Evolutionary conservation across 2,329 filamentous ascomycete species (phyloP), one percentile per base, ranked within the genome.

Genomic region (Mycocentrospora acerina): DNA sequence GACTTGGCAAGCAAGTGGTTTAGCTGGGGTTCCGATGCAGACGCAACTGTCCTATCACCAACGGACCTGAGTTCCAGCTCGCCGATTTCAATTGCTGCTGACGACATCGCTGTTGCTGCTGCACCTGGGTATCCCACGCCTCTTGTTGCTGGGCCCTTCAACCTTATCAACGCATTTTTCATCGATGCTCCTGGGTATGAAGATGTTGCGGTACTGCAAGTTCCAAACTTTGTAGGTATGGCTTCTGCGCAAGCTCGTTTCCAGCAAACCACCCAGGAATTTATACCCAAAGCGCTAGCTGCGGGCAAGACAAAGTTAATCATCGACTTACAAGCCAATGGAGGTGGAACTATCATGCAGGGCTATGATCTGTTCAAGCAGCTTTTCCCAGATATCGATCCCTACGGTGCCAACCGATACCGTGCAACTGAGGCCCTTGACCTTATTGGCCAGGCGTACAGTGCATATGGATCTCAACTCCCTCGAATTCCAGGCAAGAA

Each of bases 341-440:
- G 74, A 10, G 81, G 81, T 30, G 81, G 81, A 29, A 74, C 71
- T 15, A 75, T 83, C 34, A 59, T 81, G 11, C 74, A 78, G 28
- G 81, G 78, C 8, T 81, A 80, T 39, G 80, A 83, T 51, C 68
- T 85, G 40, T 83, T 83, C 67, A 76, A 77, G 36, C 69, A 75
- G 61, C 64, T 82, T 2, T 77, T 79, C 62, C 79, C 79, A 0
- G 59, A 69, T 5, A 59, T 72, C 4, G 62, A 73, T 7, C 71
- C 71, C 2, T 78, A 75, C 43, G 74, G 73, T n/a, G 76, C 71
- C 3, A 64, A 58, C 26, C 76, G 79, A 13, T 69, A 78, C 53
- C 71, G 78, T n/a, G 71, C 74, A 5, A 64, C 68, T 25, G 71
- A 77, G 35, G 68, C 70, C 14, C 54, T 73, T 18, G 64, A 72